These are phyloP conservation scores for Trametopsis cervina DNA, from an alignment of 768 basidiomycete species.

Conservation along the genomic window DNA sequence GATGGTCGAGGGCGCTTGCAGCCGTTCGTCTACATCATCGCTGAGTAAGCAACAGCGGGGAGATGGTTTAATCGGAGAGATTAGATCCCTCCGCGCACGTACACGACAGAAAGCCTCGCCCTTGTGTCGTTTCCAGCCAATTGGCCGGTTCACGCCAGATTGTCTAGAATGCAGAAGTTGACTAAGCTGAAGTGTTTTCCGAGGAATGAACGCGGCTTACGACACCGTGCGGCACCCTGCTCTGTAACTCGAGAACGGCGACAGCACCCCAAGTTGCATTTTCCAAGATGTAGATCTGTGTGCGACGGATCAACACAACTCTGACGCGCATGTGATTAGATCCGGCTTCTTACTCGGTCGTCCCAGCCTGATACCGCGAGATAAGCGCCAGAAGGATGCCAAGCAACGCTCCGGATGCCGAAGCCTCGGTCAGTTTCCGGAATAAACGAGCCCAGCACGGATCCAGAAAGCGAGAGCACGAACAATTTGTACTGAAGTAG, in stretches of 20 bases:
- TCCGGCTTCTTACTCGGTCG: slow-evolving; percentile 51
- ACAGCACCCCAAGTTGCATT: slow-evolving; percentile 68
- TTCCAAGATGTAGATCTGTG: slow-evolving; percentile 69
- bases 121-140: slow-evolving; percentile 81
- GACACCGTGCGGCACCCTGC: slow-evolving; percentile 46
- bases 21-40: slow-evolving; percentile 51
- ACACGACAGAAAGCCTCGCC: slow-evolving; percentile 88
- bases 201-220: slow-evolving; percentile 34
- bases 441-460: slow-evolving; percentile 55
- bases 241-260: slow-evolving; percentile 53
- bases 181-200: neutral
- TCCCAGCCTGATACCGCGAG: slow-evolving; percentile 84
- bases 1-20: slow-evolving; percentile 50
- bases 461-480: slow-evolving; percentile 61
- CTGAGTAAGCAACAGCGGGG: neutral
- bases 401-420: slow-evolving; percentile 70
- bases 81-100: no score
- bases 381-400: slow-evolving; percentile 85
- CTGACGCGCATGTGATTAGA: neutral
- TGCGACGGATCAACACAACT: neutral
- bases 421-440: slow-evolving; percentile 77
- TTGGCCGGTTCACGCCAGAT: slow-evolving; percentile 82
- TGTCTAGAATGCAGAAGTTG: slow-evolving; percentile 35
- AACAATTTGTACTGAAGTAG: slow-evolving; percentile 63
- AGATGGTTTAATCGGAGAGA: no score